A percentile compares a stretch with the other conserved stretches of the same genome.
Evolutionary conservation across 1,139 yeast species (phyloP).

Genomic region (Debaryomycetaceae sp.): DNA sequence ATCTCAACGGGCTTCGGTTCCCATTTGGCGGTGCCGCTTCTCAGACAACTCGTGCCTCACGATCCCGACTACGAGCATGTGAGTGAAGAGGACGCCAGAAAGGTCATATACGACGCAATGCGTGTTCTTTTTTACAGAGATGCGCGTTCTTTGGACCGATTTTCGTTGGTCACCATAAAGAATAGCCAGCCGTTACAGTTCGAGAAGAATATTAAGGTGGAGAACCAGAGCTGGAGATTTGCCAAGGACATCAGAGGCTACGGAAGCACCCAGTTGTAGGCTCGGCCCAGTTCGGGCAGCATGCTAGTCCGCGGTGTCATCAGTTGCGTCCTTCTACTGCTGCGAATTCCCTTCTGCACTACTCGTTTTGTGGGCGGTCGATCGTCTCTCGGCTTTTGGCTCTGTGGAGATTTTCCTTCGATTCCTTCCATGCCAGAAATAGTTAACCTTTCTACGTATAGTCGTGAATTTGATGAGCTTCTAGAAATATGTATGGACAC

Average conservation of each 20-base stretch:
- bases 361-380: too few relatives aligned
- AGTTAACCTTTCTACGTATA: too few relatives aligned
- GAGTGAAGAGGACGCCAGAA: constrained; percentile 70
- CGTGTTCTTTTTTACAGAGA: constrained; percentile 94
- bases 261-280: constrained; percentile 53
- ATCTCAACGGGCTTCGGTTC: constrained; percentile 97
- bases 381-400: too few relatives aligned
- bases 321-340: too few relatives aligned
- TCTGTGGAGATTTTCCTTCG: too few relatives aligned
- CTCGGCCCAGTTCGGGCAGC: not conserved
- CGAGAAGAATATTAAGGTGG: constrained; percentile 63
- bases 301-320: too few relatives aligned
- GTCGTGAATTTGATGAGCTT: not conserved
- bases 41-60: constrained; percentile 77
- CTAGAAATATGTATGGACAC: not conserved
- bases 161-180: constrained; percentile 75
- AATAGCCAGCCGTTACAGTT: constrained; percentile 51
- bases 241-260: constrained; percentile 88
- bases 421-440: too few relatives aligned
- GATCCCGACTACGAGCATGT: constrained; percentile 74
- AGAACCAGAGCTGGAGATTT: constrained; percentile 86
- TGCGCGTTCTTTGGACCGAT: constrained; percentile 88
- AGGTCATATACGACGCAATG: constrained; percentile 80
- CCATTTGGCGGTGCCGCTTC: constrained; percentile 86
- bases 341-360: too few relatives aligned